Base-by-base conservation (phyloP, 768 basidiomycete species). In the Polyporus arcularius region DNA sequence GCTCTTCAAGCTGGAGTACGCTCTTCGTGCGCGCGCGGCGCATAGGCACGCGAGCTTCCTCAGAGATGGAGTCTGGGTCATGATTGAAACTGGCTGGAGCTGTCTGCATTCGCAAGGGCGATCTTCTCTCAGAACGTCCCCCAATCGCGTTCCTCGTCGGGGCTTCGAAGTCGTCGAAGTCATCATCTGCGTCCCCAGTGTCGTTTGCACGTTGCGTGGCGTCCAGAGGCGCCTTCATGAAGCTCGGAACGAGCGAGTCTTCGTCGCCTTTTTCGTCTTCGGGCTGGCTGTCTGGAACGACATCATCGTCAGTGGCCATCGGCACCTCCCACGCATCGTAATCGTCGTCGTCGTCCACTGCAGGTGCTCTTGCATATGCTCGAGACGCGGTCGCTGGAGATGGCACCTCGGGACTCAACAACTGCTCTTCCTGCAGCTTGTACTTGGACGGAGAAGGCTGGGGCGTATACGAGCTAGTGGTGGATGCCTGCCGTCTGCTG, bases 21-120 rank as follows among this genome's bases (percentile, higher is more conserved):
- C 79, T 78, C 3, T 75, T 71, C 1, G 76, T 81, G 40, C 74
- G 75, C 42, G 74, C 74, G 58, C 78, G 74, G 38, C 70, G 72
- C 12, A 82, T 62, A 9, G 73, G 65, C 46, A 28, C 26, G 11
- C 28, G 38, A 21, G 14, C 31, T 18, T n/a, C 39, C 42, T 11
- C 26, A 5, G 55, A 14, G 35, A 35, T 35, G 45, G 32, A 45
- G 10, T 28, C 28, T 21, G 14, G 6, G 49, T 47, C 38, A 35
- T 50, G 51, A 4, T 38, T 10, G 55, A 54, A 30, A 51, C 43
- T 47, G 31, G 59, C 53, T 35, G 57, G 53, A 4, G 53, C 52
- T 40, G 54, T 55, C 52, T 21, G 61, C 39, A 38, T 40, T 50
- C 51, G 60, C 42, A 46, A 14, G 49, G 50, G 54, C 28, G 53